Evolutionary conservation across 495 filamentous ascomycete species (phyloP).

Genomic region (Xylaria telfairii): DNA sequence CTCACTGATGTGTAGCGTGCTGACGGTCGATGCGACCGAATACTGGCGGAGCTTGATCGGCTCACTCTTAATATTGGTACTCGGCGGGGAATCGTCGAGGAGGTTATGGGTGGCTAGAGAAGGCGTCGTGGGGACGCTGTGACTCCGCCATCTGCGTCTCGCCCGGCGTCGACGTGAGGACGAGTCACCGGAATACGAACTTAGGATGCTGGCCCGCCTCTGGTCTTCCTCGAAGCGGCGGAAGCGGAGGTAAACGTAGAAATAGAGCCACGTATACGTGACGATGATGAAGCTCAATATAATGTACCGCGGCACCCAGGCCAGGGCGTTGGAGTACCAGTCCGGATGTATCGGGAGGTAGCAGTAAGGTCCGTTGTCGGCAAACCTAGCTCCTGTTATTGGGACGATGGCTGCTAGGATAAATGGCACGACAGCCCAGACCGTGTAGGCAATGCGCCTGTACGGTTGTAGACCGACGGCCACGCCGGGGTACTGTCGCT

Average conservation of each 20-base stretch:
- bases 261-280: conserved; percentile 70
- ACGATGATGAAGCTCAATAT: conserved; percentile 65
- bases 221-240: conserved; percentile 36
- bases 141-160: conserved; percentile 25
- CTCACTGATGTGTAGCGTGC: conserved; percentile 32
- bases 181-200: conserved; percentile 10
- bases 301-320: conserved; percentile 75
- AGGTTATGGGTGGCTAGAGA: conserved; percentile 49
- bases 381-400: conserved; percentile 58
- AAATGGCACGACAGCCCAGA: conserved; percentile 63
- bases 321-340: conserved; percentile 70
- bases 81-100: conserved; percentile 37
- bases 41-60: conserved; percentile 32
- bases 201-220: conserved; percentile 35
- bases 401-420: conserved; percentile 68
- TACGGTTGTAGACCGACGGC: conserved; percentile 67
- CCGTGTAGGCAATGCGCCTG: conserved; percentile 59
- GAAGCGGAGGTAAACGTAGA: conserved; percentile 59
- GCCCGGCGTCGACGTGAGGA: conserved; percentile 21
- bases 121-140: conserved; percentile 44
- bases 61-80: conserved; percentile 36
- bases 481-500: conserved; percentile 50
- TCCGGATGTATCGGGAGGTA: conserved; percentile 66
- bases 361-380: conserved; percentile 68
- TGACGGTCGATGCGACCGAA: conserved; percentile 41